Conservation (phyloP, 495 filamentous ascomycete genomes). For the Penicillium verhagenii region DNA sequence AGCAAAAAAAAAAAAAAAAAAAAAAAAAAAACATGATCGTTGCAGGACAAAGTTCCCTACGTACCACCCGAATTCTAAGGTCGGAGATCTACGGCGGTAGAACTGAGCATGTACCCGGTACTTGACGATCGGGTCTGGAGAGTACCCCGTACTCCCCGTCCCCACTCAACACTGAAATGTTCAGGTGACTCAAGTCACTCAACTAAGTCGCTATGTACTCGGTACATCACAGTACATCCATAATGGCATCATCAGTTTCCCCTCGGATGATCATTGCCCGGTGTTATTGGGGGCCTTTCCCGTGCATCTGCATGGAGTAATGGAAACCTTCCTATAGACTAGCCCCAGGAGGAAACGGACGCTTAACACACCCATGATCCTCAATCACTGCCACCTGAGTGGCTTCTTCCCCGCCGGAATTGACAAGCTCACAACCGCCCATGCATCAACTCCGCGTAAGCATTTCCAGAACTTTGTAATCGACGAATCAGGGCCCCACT, state of each 20-base stretch:
- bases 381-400: background rate
- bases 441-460: background rate
- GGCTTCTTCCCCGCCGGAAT: background rate
- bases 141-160: constrained; percentile 27
- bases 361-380: too few relatives aligned
- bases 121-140: constrained; percentile 4
- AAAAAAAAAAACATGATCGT: too few relatives aligned
- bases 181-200: constrained; percentile 9
- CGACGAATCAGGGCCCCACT: constrained; percentile 8
- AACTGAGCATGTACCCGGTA: constrained; percentile 11
- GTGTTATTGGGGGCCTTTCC: constrained; percentile 10
- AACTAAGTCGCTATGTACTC: too few relatives aligned
- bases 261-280: background rate
- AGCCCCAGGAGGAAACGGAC: background rate
- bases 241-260: constrained; percentile 6
- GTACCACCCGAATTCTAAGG: background rate
- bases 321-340: constrained; percentile 4
- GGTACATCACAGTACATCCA: constrained; percentile 9
- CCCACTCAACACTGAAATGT: constrained; percentile 2
- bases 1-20: too few relatives aligned
- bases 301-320: constrained; percentile 12
- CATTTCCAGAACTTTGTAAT: constrained; percentile 5
- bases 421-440: background rate
- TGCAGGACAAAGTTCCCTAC: background rate
- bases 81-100: constrained; percentile 2